phyloP scores from a whole-genome alignment of 2,329 filamentous ascomycete genomes.

The Penicillium hordei region DNA sequence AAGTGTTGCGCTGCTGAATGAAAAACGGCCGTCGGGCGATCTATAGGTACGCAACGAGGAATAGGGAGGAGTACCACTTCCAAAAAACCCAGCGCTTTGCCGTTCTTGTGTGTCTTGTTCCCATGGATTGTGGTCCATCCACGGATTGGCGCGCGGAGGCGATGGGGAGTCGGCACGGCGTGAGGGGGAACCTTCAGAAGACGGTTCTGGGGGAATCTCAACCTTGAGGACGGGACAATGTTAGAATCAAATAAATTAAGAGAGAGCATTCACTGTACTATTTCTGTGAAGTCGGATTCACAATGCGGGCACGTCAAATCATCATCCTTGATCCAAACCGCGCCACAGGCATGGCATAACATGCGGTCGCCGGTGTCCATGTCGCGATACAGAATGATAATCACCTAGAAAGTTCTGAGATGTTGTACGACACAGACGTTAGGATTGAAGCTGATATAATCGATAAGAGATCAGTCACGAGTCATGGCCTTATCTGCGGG shows the following conservation, averaged over 20 bases:
- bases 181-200: conserved; percentile 29
- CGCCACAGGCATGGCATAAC: conserved; percentile 77
- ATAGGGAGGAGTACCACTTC: conserved; percentile 23
- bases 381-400: neutral
- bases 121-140: conserved; percentile 52
- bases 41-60: conserved; percentile 41
- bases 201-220: conserved; percentile 28
- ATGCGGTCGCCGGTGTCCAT: conserved; percentile 63
- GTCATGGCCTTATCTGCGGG: conserved; percentile 27
- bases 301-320: conserved; percentile 76
- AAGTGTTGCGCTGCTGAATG: conserved; percentile 38
- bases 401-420: neutral
- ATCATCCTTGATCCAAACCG: conserved; percentile 75
- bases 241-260: conserved; percentile 6
- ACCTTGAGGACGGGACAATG: conserved; percentile 24
- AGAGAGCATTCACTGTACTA: conserved; percentile 58
- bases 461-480: conserved; percentile 20
- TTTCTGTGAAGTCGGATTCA: conserved; percentile 75
- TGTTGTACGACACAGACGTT: conserved; percentile 7
- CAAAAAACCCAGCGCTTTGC: neutral
- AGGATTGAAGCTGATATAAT: conserved; percentile 9
- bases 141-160: conserved; percentile 31
- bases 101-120: conserved; percentile 47
- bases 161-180: conserved; percentile 20
- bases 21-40: conserved; percentile 49